Evolutionary conservation across 2,329 filamentous ascomycete genomes (phyloP).

Genomic region (Pleurostoma richardsiae): DNA sequence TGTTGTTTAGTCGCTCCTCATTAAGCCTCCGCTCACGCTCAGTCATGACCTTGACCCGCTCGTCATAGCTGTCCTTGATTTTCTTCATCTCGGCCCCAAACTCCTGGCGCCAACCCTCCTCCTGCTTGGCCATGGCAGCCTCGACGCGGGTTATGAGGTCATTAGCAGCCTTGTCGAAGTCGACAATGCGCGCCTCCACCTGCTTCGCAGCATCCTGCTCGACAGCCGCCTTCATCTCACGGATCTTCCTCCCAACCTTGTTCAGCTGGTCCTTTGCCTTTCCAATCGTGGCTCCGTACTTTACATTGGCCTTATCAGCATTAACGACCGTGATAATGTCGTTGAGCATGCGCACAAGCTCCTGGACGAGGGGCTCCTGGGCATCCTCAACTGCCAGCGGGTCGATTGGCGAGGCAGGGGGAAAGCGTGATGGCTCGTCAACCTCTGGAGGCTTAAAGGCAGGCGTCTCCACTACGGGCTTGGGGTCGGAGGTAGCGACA

Average conservation of each 20-base stretch:
- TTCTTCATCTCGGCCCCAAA: slow-evolving; percentile 82
- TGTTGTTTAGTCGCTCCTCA: slow-evolving; percentile 78
- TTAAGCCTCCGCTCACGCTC: slow-evolving; percentile 74
- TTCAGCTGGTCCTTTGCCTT: slow-evolving; percentile 82
- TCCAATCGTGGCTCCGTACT: slow-evolving; percentile 71
- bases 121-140: slow-evolving; percentile 73
- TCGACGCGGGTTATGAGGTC: slow-evolving; percentile 89
- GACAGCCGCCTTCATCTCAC: slow-evolving; percentile 63
- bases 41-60: slow-evolving; percentile 73
- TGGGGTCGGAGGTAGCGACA: slow-evolving; percentile 4
- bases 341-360: slow-evolving; percentile 92
- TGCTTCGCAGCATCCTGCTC: slow-evolving; percentile 69
- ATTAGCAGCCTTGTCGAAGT: slow-evolving; percentile 82
- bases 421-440: slow-evolving; percentile 59
- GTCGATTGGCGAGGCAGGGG: slow-evolving; percentile 67
- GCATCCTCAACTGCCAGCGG: slow-evolving; percentile 70
- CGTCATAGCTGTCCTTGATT: slow-evolving; percentile 71
- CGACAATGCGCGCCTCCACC: slow-evolving; percentile 64
- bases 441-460: slow-evolving; percentile 54
- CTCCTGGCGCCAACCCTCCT: slow-evolving; percentile 78
- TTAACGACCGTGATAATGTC: slow-evolving; percentile 93
- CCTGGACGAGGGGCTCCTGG: slow-evolving; percentile 82
- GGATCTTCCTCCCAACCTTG: slow-evolving; percentile 75
- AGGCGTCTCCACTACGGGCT: slow-evolving; percentile 18
- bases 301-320: slow-evolving; percentile 71